Conservation (phyloP, 2,329 filamentous ascomycete genomes). For the Sclerotinia subarctica region DNA sequence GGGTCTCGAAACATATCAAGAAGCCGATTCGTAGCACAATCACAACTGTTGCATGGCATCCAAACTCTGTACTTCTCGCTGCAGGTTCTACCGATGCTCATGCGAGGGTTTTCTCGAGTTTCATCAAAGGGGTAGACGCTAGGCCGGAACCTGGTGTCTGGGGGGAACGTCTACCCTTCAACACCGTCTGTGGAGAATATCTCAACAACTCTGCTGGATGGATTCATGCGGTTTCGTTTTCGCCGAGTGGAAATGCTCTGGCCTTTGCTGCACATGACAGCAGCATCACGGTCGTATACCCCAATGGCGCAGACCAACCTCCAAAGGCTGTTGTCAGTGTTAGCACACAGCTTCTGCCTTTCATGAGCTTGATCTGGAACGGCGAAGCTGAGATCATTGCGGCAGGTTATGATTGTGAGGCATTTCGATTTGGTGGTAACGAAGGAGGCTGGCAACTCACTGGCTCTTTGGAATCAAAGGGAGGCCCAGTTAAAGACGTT, state of each 20-base stretch:
- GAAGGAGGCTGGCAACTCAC: conserved; percentile 79
- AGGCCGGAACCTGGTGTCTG: conserved; percentile 83
- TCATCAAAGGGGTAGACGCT: conserved; percentile 91
- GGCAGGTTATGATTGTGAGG: conserved; percentile 86
- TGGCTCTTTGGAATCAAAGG: conserved; percentile 76
- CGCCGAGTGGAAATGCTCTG: conserved; percentile 85
- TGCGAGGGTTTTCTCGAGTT: conserved; percentile 88
- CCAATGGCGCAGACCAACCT: conserved; percentile 83
- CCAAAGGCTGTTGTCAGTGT: conserved; percentile 88
- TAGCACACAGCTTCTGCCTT: conserved; percentile 84
- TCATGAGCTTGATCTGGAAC: conserved; percentile 90
- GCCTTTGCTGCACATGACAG: conserved; percentile 95
- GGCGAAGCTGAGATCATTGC: conserved; percentile 91
- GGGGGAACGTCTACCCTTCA: conserved; percentile 95
- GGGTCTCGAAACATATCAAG: conserved; percentile 99
- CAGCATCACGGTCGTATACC: conserved; percentile 95
- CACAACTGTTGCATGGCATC: conserved; percentile 93
- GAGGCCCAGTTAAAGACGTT: conserved; percentile 46
- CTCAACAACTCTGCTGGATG: conserved; percentile 95
- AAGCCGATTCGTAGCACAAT: conserved; percentile 98
- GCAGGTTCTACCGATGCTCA: conserved; percentile 97
- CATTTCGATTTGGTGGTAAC: conserved; percentile 81
- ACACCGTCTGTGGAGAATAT: conserved; percentile 96
- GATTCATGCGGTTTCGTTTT: conserved; percentile 92
- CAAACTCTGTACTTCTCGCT: conserved; percentile 91